Conservation (phyloP, 805 yeast genomes). For the Candida namnaoensis region DNA sequence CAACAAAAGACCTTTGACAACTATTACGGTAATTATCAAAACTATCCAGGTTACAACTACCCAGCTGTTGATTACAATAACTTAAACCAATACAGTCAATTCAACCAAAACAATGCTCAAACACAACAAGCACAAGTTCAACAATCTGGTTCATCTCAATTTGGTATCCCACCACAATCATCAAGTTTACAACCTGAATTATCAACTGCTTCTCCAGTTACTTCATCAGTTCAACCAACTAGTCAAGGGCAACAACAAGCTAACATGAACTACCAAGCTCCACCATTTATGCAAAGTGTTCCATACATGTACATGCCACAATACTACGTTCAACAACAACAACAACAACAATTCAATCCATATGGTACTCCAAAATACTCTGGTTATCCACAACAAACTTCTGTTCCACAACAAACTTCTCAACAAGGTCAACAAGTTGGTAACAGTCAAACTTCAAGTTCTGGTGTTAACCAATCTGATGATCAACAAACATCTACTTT, state of each 20-base stretch:
- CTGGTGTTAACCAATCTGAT: constrained; percentile 3
- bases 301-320: constrained; percentile 20
- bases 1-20: constrained; percentile 18
- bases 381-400: constrained; percentile 7
- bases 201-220: constrained; percentile 18
- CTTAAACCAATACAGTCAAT: background rate
- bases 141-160: constrained; percentile 11
- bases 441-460: background rate
- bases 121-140: constrained; percentile 2
- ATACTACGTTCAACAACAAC: constrained; percentile 2
- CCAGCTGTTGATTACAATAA: background rate
- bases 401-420: background rate
- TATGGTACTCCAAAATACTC: constrained; percentile 1
- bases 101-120: background rate
- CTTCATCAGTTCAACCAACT: constrained; percentile 18
- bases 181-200: background rate
- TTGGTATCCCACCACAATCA: constrained; percentile 18
- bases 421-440: background rate
- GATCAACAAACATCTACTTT: constrained; percentile 2
- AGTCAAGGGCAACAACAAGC: constrained; percentile 15
- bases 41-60: constrained; percentile 1
- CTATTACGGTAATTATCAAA: constrained; percentile 1
- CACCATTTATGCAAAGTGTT: constrained; percentile 8
- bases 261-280: constrained; percentile 13
- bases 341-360: constrained; percentile 8